Evolutionary conservation across 768 basidiomycete genomes (phyloP).

Genomic region (Tulasnella sp.): DNA sequence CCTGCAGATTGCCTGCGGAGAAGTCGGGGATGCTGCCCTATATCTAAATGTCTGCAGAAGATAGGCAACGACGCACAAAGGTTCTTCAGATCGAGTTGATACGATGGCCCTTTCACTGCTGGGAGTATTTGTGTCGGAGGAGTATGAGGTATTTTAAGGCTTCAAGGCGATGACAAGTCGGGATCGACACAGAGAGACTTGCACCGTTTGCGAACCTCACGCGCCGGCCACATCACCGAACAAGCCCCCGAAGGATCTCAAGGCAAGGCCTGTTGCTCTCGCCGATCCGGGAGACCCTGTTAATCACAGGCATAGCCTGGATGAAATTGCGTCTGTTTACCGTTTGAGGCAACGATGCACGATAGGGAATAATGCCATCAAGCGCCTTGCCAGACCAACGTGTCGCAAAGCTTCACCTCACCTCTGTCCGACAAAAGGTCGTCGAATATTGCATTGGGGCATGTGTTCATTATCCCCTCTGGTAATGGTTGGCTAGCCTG

Average conservation of each 20-base stretch:
- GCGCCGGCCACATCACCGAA: not conserved
- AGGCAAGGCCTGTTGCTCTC: too few species aligned
- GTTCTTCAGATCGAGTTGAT: not conserved
- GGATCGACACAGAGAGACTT: not conserved
- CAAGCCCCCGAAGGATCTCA: not conserved
- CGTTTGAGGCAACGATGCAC: too few species aligned
- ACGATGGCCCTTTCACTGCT: not conserved
- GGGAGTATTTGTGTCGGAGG: not conserved
- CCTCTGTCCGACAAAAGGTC: too few species aligned
- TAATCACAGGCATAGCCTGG: too few species aligned
- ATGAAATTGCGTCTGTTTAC: not conserved
- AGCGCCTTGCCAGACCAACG: too few species aligned
- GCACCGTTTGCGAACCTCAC: not conserved
- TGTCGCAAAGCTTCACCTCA: too few species aligned
- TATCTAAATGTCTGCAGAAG: not conserved
- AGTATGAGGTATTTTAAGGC: not conserved
- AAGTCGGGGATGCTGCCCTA: not conserved
- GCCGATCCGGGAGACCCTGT: too few species aligned
- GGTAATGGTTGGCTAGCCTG: too few species aligned
- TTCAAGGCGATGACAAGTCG: not conserved
- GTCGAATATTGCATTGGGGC: too few species aligned
- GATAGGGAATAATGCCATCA: too few species aligned
- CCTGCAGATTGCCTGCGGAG: slow-evolving; percentile 4
- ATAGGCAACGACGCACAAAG: not conserved
- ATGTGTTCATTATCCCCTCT: too few species aligned